Evolutionary conservation across 805 yeast genomes (phyloP).

Genomic region (Ascoidea rubescens): DNA sequence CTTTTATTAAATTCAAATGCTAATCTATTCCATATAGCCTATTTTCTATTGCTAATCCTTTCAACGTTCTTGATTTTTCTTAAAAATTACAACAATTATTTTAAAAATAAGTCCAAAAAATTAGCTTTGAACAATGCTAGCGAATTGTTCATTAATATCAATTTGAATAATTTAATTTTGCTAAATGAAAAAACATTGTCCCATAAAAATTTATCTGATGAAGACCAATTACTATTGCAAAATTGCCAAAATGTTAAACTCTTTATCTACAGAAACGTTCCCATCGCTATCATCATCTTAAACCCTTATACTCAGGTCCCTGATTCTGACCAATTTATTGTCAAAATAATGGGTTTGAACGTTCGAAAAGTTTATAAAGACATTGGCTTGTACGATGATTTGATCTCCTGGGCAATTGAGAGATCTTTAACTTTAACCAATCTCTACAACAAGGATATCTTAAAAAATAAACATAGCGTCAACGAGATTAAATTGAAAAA

Average conservation of each 20-base stretch:
- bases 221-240: too few species aligned
- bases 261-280: neutral
- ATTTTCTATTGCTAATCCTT: neutral
- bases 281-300: neutral
- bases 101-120: too few species aligned
- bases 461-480: too few species aligned
- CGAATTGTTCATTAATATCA: too few species aligned
- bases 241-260: neutral
- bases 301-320: neutral
- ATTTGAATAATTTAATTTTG: too few species aligned
- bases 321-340: neutral
- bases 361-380: neutral
- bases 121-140: neutral
- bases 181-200: too few species aligned
- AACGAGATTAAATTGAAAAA: too few species aligned
- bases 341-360: neutral
- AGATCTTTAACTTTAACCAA: neutral
- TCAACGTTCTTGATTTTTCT: too few species aligned
- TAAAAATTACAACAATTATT: too few species aligned
- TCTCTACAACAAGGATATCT: neutral
- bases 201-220: too few species aligned
- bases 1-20: neutral
- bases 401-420: neutral
- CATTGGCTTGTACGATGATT: neutral
- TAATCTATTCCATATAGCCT: neutral